A percentile compares a stretch with the other conserved stretches of the same genome.
These are phyloP conservation scores for Daldinia decipiens DNA, from an alignment of 495 filamentous ascomycete species.

Conservation along the genomic window DNA sequence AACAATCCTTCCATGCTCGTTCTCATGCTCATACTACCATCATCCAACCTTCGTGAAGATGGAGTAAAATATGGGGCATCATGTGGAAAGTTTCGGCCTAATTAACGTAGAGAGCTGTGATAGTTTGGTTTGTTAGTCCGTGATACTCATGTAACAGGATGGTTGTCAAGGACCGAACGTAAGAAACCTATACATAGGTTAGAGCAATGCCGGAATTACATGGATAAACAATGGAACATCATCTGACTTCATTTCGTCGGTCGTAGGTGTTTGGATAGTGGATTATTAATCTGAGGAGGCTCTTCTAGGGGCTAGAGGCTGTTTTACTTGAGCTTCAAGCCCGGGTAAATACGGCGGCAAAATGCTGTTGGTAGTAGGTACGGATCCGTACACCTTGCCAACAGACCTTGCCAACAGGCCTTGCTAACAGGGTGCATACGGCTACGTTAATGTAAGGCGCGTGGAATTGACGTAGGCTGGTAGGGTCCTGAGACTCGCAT, in stretches of 20 bases:
- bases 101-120: background rate
- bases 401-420: background rate
- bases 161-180: too few relatives aligned
- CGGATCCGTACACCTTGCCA: too few relatives aligned
- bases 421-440: background rate
- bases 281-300: slow-evolving; percentile 1
- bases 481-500: slow-evolving; percentile 30
- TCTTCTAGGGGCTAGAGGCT: background rate
- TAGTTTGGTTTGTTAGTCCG: background rate
- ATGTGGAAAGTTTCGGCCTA: background rate
- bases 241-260: too few relatives aligned
- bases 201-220: too few relatives aligned
- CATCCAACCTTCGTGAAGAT: slow-evolving; percentile 5
- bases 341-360: slow-evolving; percentile 13
- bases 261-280: too few relatives aligned
- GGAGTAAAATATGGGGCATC: background rate
- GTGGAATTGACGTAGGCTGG: slow-evolving; percentile 20
- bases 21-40: slow-evolving; percentile 8
- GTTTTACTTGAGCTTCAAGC: slow-evolving; percentile 1
- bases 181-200: too few relatives aligned
- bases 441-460: slow-evolving; percentile 12
- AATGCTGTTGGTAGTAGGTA: slow-evolving; percentile 14
- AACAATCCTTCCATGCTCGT: background rate
- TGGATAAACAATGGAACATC: too few relatives aligned
- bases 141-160: too few relatives aligned